phyloP scores from a whole-genome alignment of 1,139 yeast species.

The Cylindricascospora bacillispora region DNA sequence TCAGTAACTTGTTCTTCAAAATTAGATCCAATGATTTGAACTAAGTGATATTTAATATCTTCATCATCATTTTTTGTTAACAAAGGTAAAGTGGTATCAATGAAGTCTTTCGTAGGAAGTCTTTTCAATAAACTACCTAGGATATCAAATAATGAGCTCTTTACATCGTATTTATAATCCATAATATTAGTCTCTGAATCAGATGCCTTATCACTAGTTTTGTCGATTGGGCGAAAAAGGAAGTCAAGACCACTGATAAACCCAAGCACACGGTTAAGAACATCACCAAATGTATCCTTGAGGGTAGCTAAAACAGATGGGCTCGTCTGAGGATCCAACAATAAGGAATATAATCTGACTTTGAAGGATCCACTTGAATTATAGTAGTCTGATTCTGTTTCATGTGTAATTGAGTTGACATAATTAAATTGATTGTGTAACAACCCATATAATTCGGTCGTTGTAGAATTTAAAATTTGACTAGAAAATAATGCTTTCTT shows the following conservation, averaged over 20 bases:
- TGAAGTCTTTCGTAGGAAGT: conserved; percentile 64
- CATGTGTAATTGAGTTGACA: conserved; percentile 33
- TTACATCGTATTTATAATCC: conserved; percentile 14
- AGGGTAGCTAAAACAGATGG: conserved; percentile 24
- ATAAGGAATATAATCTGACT: conserved; percentile 44
- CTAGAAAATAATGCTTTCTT: conserved; percentile 55
- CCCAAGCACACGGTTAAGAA: conserved; percentile 28
- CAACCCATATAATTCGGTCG: conserved; percentile 37
- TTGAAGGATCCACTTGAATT: conserved; percentile 37
- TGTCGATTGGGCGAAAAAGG: too few relatives aligned
- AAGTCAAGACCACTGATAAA: conserved; percentile 12
- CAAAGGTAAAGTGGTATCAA: conserved; percentile 48
- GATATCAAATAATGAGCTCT: conserved; percentile 32
- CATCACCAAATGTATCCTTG: conserved; percentile 33
- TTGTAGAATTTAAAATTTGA: conserved; percentile 38
- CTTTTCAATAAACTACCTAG: conserved; percentile 52
- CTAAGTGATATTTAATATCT: conserved; percentile 40
- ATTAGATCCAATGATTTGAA: conserved; percentile 50
- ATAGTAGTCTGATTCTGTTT: conserved; percentile 33
- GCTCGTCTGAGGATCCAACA: conserved; percentile 36
- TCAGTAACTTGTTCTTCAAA: conserved; percentile 49
- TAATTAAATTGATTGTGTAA: conserved; percentile 44
- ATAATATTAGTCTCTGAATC: conserved; percentile 10
- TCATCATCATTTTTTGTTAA: conserved; percentile 19
- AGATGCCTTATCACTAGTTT: conserved; percentile 6